A percentile compares a stretch with the other conserved stretches of the same genome.
These are phyloP conservation scores for Carpinus viminea DNA, from an alignment of 306 rosid species.

Conservation along the genomic window DNA sequence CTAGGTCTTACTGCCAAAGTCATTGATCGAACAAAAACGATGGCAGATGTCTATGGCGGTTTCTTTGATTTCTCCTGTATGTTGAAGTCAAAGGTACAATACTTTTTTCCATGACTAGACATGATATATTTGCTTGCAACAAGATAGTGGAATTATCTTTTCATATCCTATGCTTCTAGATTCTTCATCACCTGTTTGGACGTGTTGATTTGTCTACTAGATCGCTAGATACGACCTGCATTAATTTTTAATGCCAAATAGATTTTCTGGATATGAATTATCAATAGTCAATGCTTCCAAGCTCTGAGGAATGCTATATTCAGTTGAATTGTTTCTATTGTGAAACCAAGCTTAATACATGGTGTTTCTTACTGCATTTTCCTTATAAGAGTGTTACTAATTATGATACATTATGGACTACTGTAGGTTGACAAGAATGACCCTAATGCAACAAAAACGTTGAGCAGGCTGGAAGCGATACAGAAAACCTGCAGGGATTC, in stretches of 20 bases:
- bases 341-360: background rate
- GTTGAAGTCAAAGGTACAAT: slow-evolving; percentile 77
- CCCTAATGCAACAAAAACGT: slow-evolving; percentile 80
- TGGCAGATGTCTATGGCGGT: slow-evolving; percentile 86
- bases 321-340: background rate
- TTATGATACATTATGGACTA: slow-evolving; percentile 15
- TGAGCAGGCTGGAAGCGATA: slow-evolving; percentile 72
- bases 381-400: slow-evolving; percentile 6
- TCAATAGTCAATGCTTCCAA: slow-evolving; percentile 14
- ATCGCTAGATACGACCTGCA: slow-evolving; percentile 8
- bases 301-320: slow-evolving; percentile 5
- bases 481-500: slow-evolving; percentile 82
- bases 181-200: slow-evolving; percentile 1
- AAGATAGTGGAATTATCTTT: background rate
- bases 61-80: slow-evolving; percentile 83
- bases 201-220: background rate
- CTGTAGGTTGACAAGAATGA: slow-evolving; percentile 79
- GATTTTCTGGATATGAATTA: background rate
- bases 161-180: slow-evolving; percentile 12
- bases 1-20: slow-evolving; percentile 94
- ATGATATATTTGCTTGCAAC: slow-evolving; percentile 23
- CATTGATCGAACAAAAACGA: slow-evolving; percentile 79
- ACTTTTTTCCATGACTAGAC: slow-evolving; percentile 15
- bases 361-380: slow-evolving; percentile 1
- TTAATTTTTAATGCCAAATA: background rate